phyloP scores from a whole-genome alignment of 129 eudicot genomes.

The Cynara cardunculus region DNA sequence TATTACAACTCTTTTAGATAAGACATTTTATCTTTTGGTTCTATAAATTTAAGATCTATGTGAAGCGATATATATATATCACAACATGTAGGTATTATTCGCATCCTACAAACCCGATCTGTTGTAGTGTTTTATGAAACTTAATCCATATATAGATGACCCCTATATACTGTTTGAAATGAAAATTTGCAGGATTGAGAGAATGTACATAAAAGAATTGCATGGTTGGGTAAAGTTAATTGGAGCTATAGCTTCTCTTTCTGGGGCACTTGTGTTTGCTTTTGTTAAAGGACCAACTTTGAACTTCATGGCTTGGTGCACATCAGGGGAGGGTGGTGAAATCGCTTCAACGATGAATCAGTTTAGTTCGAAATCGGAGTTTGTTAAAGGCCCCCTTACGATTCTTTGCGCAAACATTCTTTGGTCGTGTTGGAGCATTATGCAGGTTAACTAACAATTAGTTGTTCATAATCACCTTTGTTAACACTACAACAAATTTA shows the following conservation, averaged over 20 bases:
- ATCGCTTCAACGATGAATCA: neutral
- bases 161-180: neutral
- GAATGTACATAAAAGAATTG: conserved; percentile 28
- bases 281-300: conserved; percentile 43
- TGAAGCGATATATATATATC: too few relatives aligned
- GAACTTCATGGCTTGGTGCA: conserved; percentile 37
- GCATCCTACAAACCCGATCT: too few relatives aligned
- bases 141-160: too few relatives aligned
- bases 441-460: conserved; percentile 41
- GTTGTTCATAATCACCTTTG: neutral
- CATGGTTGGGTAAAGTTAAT: conserved; percentile 43
- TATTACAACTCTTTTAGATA: too few relatives aligned
- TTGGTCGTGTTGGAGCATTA: conserved; percentile 64
- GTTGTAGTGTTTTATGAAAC: too few relatives aligned
- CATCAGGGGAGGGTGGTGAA: neutral
- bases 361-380: conserved; percentile 21
- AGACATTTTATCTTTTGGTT: too few relatives aligned
- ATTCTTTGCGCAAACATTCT: conserved; percentile 49
- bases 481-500: neutral
- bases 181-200: conserved; percentile 53
- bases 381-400: conserved; percentile 50
- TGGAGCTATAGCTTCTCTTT: conserved; percentile 35
- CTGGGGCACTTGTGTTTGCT: conserved; percentile 53
- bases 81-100: too few relatives aligned
- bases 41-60: too few relatives aligned